A percentile compares a stretch with the other conserved stretches of the same genome.
Evolutionary conservation across 2,329 filamentous ascomycete genomes (phyloP).

Genomic region (Fragosphaeria purpurea): DNA sequence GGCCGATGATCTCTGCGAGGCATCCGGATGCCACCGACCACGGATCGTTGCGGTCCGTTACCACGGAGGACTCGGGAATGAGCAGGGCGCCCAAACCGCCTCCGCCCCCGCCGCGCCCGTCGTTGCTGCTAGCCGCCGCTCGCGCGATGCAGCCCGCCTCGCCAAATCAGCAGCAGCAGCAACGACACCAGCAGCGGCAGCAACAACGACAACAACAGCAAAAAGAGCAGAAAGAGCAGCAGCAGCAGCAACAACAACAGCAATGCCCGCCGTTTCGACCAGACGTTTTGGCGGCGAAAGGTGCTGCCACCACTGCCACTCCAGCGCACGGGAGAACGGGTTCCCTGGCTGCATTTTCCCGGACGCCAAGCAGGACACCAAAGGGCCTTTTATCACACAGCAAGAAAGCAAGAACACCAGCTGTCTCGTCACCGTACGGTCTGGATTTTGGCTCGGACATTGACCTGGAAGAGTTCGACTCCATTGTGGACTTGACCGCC

Average conservation of each 20-base stretch:
- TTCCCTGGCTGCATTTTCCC: neutral
- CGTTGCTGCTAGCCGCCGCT: neutral
- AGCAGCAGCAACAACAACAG: conserved; percentile 18
- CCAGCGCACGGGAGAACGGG: conserved; percentile 3
- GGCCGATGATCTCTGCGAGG: neutral
- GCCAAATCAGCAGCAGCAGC: conserved; percentile 16
- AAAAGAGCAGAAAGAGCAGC: conserved; percentile 18
- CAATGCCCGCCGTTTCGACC: conserved; percentile 13
- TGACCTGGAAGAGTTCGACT: conserved; percentile 19
- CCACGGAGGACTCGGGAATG: neutral
- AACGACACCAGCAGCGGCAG: conserved; percentile 20
- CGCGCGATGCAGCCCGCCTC: neutral
- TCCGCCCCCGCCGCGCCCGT: neutral
- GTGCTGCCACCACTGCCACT: conserved; percentile 8
- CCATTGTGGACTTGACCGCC: conserved; percentile 24
- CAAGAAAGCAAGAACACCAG: conserved; percentile 14
- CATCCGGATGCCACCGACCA: neutral
- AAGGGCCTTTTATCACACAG: neutral
- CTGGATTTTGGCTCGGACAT: conserved; percentile 15
- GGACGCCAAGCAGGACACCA: neutral
- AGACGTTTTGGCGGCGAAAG: conserved; percentile 29
- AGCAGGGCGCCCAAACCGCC: neutral
- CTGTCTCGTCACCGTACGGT: conserved; percentile 19
- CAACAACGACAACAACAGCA: conserved; percentile 10
- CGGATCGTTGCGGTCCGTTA: neutral